These are phyloP conservation scores for Skeletonema grethae DNA, from an alignment of 108 stramenopile genomes.

Conservation along the genomic window DNA sequence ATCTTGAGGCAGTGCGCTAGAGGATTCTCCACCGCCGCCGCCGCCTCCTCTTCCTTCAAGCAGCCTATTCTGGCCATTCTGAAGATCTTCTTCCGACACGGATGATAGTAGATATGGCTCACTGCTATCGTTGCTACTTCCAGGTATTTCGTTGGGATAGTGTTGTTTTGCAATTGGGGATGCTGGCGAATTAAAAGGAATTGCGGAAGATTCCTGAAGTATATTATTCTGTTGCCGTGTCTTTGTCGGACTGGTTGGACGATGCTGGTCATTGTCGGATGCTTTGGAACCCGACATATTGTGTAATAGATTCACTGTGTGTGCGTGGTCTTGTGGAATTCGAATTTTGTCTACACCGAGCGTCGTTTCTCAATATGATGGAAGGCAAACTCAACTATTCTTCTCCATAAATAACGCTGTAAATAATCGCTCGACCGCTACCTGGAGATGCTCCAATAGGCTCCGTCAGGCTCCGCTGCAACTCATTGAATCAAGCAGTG, in stretches of 20 bases:
- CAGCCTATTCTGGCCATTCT: not conserved
- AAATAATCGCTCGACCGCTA: too few species aligned
- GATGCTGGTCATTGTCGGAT: not conserved
- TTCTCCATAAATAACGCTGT: too few species aligned
- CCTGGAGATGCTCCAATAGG: too few species aligned
- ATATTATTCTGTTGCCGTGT: not conserved
- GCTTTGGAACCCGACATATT: not conserved
- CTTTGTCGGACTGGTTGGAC: not conserved
- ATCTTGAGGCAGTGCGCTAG: not conserved
- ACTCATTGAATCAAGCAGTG: too few species aligned
- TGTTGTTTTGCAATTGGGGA: not conserved
- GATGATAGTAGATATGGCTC: not conserved
- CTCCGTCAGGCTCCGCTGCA: too few species aligned
- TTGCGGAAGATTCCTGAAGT: not conserved
- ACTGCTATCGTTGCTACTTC: not conserved
- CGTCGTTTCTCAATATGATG: too few species aligned
- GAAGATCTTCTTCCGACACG: not conserved
- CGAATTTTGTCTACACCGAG: not conserved
- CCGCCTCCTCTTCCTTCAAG: not conserved
- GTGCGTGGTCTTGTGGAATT: not conserved
- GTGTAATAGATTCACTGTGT: too few species aligned
- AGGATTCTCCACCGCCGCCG: too few species aligned
- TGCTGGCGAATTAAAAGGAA: not conserved
- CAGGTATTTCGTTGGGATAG: not conserved
- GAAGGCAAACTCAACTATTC: too few species aligned